Conservation (phyloP, 2,329 filamentous ascomycete species). For the Lecanicillium sp. region DNA sequence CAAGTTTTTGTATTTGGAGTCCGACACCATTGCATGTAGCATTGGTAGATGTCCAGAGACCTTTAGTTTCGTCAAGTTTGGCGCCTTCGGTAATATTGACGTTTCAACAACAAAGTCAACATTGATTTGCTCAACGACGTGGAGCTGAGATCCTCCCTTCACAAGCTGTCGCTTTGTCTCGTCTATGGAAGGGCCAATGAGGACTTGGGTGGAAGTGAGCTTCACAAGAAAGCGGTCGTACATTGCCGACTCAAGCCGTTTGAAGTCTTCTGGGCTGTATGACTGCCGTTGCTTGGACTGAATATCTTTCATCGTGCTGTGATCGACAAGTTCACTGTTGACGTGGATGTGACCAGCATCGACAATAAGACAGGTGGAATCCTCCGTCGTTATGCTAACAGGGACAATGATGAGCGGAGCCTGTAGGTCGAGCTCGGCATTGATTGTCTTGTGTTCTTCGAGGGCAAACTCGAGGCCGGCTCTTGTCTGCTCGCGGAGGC, state of each 20-base stretch:
- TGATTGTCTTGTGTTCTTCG: constrained; percentile 96
- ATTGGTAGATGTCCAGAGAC: constrained; percentile 89
- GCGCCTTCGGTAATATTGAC: constrained; percentile 93
- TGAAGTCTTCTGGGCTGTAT: constrained; percentile 84
- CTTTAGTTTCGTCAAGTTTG: constrained; percentile 84
- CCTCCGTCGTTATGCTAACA: constrained; percentile 76
- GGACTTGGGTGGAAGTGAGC: constrained; percentile 85
- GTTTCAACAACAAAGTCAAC: constrained; percentile 94
- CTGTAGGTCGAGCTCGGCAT: constrained; percentile 90
- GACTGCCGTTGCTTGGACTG: constrained; percentile 83
- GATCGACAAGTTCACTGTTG: constrained; percentile 87
- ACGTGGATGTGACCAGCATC: constrained; percentile 96
- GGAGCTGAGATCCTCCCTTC: constrained; percentile 63
- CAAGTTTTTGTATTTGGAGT: constrained; percentile 91
- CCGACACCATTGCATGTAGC: constrained; percentile 84
- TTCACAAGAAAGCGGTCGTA: constrained; percentile 96
- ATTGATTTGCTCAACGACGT: constrained; percentile 94
- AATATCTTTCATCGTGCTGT: constrained; percentile 80
- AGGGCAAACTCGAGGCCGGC: constrained; percentile 93
- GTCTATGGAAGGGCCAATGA: constrained; percentile 90
- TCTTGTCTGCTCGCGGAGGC: constrained; percentile 87
- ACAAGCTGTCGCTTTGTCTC: constrained; percentile 78
- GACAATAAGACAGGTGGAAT: constrained; percentile 82
- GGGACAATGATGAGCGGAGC: constrained; percentile 95
- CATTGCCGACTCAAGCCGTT: constrained; percentile 83